Evolutionary conservation across 179 eudicot genomes (phyloP), one percentile per base, ranked within the genome.

Genomic region (Silene vulgaris): DNA sequence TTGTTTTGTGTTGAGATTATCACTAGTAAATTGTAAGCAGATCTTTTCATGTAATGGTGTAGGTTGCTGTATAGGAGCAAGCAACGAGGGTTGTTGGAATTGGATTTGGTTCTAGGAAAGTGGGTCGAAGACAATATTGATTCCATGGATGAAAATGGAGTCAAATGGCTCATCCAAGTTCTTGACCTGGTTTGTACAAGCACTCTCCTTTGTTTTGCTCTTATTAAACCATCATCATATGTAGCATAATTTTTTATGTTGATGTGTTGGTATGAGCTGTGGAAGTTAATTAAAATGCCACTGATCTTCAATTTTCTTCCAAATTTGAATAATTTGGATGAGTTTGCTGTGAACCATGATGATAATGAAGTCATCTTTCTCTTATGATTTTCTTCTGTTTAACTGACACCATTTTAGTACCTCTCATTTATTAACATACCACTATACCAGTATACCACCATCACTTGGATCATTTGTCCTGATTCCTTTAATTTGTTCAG

Each of bases 31-130:
- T 40, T 7, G 19, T 21, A 40, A n/a, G 35, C 71, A 64, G 66
- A 29, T 69, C 21, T 29, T 1, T n/a, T 30, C 19, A 29, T 73
- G 8, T 23, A 3, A 29, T 56, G 19, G 8, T 76, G 56, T 84
- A 95, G 97, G 88, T 81, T 90, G 77, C 37, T 88, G 35, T 95
- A 95, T 78, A 86, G 99, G 85, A 90, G 97, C 85, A 95, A 92
- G 81, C 97, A 92, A 82, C 84, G 99, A 69, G 97, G 99, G 30
- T 88, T 80, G 74, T 86, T 95, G 76, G 99, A 95, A 84, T 87
- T 95, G 84, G 99, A 92, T 78, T 76, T 95, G 85, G 87, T 95
- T 59, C 79, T 95, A 83, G 99, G 99, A 43, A 90, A 86, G 76
- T 95, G 96, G 97, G 97, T 90, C 74, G 99, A 92, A 80, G 90